phyloP scores from a whole-genome alignment of 371 early-diverging fungal genomes.

The Nosema bombycis region DNA sequence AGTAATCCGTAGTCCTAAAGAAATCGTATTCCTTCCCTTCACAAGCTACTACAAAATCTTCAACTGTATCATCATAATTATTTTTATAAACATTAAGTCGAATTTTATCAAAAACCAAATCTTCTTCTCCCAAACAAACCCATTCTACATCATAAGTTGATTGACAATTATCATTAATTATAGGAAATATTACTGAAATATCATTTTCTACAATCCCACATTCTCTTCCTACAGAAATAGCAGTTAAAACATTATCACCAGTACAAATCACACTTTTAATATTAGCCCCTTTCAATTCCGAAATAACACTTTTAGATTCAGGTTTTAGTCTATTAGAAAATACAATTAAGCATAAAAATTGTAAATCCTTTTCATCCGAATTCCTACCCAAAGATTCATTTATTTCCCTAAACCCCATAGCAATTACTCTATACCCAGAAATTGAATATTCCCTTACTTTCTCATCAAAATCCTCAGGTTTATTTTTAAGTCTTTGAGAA shows the following conservation, averaged over 20 bases:
- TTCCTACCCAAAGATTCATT: slow-evolving; percentile 52
- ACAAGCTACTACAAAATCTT: slow-evolving; percentile 61
- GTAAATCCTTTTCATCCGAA: slow-evolving; percentile 72
- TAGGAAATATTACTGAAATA: slow-evolving; percentile 62
- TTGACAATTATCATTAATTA: slow-evolving; percentile 40
- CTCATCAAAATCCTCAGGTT: slow-evolving; percentile 49
- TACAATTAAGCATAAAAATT: slow-evolving; percentile 84
- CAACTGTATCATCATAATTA: slow-evolving; percentile 49
- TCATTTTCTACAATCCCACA: slow-evolving; percentile 70
- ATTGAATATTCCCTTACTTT: slow-evolving; percentile 46
- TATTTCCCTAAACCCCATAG: slow-evolving; percentile 58
- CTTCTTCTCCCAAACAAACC: slow-evolving; percentile 59
- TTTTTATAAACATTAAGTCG: slow-evolving; percentile 56
- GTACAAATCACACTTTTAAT: slow-evolving; percentile 94
- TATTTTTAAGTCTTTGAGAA: slow-evolving; percentile 12
- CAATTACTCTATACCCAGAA: slow-evolving; percentile 62
- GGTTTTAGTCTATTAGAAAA: slow-evolving; percentile 96
- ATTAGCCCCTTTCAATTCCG: slow-evolving; percentile 74
- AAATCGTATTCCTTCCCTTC: slow-evolving; percentile 64
- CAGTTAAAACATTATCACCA: slow-evolving; percentile 91
- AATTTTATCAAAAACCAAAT: slow-evolving; percentile 61
- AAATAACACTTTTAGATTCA: slow-evolving; percentile 74
- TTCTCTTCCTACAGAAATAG: slow-evolving; percentile 84
- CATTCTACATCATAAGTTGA: slow-evolving; percentile 54
- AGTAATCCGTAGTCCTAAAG: slow-evolving; percentile 41